A percentile compares a stretch with the other conserved stretches of the same genome.
These are phyloP conservation scores for Ramaria sp. DNA, from an alignment of 768 basidiomycete species.

Conservation along the genomic window DNA sequence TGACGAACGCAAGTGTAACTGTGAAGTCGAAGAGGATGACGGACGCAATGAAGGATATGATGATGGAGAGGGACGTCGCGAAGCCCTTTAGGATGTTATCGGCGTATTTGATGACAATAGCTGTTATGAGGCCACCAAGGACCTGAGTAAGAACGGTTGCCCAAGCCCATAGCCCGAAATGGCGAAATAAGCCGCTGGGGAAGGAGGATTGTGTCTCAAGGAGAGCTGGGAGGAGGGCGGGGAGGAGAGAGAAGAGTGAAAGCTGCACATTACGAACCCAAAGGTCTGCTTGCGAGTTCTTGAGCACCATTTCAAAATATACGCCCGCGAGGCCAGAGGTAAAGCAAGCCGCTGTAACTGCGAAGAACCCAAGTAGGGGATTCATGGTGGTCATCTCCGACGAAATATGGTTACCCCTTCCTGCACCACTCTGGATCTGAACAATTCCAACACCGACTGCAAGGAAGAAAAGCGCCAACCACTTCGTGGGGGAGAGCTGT, in stretches of 20 bases:
- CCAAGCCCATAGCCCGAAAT: slow-evolving; percentile 40
- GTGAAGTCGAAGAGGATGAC: slow-evolving; percentile 35
- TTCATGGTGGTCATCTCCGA: slow-evolving; percentile 24
- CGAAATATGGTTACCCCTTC: not conserved
- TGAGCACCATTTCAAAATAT: slow-evolving; percentile 42
- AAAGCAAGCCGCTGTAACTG: slow-evolving; percentile 36
- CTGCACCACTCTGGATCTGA: slow-evolving; percentile 29
- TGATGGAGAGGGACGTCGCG: slow-evolving; percentile 38
- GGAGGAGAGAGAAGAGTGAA: slow-evolving; percentile 35
- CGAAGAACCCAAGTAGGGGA: slow-evolving; percentile 32
- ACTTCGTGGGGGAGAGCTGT: slow-evolving; percentile 24
- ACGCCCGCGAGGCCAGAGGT: slow-evolving; percentile 41
- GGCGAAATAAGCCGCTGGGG: slow-evolving; percentile 23
- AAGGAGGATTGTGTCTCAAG: slow-evolving; percentile 13
- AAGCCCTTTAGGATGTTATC: slow-evolving; percentile 36
- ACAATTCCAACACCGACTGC: slow-evolving; percentile 33
- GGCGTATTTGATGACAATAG: slow-evolving; percentile 37
- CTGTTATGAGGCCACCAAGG: slow-evolving; percentile 37
- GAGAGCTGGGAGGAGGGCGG: slow-evolving; percentile 31
- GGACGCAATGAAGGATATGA: slow-evolving; percentile 36
- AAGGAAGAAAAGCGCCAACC: slow-evolving; percentile 31
- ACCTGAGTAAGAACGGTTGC: slow-evolving; percentile 37
- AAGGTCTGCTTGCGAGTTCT: slow-evolving; percentile 33
- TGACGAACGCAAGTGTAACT: slow-evolving; percentile 31
- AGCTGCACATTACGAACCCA: slow-evolving; percentile 43